A percentile compares a stretch with the other conserved stretches of the same genome.
Conservation (phyloP, 2,329 filamentous ascomycete genomes). For the Talaromyces sp. region DNA sequence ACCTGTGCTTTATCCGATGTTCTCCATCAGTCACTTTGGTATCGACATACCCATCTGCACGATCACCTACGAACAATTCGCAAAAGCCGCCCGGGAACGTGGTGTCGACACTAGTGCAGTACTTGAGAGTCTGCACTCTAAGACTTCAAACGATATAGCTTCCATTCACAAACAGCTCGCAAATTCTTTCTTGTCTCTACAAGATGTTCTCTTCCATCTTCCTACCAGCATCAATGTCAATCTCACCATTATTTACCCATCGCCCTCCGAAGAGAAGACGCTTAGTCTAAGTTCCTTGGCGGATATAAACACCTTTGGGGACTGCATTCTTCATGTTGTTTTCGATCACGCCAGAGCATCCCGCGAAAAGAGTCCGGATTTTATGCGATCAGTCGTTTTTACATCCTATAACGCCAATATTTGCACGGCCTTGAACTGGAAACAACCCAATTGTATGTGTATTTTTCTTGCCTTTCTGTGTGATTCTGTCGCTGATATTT, state of each 20-base stretch:
- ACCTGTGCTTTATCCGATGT: constrained; percentile 80
- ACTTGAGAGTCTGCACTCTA: constrained; percentile 27
- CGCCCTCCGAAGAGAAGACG: constrained; percentile 63
- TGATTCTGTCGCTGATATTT: neutral
- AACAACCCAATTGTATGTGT: constrained; percentile 82
- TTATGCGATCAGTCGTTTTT: constrained; percentile 83
- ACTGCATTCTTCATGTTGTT: constrained; percentile 75
- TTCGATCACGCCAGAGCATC: constrained; percentile 81
- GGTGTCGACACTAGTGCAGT: constrained; percentile 25
- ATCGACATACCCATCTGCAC: constrained; percentile 78
- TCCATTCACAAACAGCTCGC: constrained; percentile 68
- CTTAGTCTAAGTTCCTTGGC: constrained; percentile 67
- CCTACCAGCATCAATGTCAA: constrained; percentile 81
- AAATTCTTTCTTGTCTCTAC: constrained; percentile 70
- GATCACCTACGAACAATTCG: constrained; percentile 60
- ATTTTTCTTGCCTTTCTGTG: neutral
- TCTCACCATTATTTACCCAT: constrained; percentile 86
- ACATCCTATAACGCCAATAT: constrained; percentile 86
- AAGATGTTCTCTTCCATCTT: constrained; percentile 68
- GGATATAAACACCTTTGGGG: constrained; percentile 82
- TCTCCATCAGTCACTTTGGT: constrained; percentile 69
- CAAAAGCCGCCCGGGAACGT: constrained; percentile 40
- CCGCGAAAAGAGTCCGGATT: constrained; percentile 61
- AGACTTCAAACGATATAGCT: constrained; percentile 46
- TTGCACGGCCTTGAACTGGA: constrained; percentile 96